phyloP scores from a whole-genome alignment of 441 rosid genomes.

The Hypseocharis bilobata region DNA sequence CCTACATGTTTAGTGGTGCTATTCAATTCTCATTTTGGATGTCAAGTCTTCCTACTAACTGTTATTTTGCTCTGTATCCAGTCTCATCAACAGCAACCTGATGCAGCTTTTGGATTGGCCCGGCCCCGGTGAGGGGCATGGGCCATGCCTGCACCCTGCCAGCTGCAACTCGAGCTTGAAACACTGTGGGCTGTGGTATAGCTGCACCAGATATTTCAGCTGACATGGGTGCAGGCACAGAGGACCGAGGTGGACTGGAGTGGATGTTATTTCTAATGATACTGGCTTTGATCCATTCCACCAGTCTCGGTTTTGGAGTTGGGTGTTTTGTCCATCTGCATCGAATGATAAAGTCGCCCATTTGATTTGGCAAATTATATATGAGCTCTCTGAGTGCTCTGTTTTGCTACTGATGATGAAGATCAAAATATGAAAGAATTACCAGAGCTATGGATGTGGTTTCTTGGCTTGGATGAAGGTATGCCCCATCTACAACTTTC shows the following conservation, averaged over 20 bases:
- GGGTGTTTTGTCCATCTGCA: conserved; percentile 30
- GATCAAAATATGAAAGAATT: conserved; percentile 17
- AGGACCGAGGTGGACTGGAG: conserved; percentile 36
- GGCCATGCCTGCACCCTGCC: conserved; percentile 88
- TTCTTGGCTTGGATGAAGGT: conserved; percentile 21
- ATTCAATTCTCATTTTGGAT: neutral
- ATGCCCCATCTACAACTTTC: neutral
- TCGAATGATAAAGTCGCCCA: conserved; percentile 31
- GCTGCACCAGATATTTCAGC: conserved; percentile 14
- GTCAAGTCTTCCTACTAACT: neutral
- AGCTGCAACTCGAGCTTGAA: conserved; percentile 28
- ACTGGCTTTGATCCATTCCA: conserved; percentile 18
- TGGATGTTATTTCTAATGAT: conserved; percentile 11
- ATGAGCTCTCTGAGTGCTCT: conserved; percentile 20
- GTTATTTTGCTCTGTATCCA: conserved; percentile 17
- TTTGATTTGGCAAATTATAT: conserved; percentile 17
- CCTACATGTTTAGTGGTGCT: neutral
- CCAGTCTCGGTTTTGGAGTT: conserved; percentile 30
- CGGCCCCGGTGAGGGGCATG: conserved; percentile 97
- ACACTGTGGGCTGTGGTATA: conserved; percentile 20
- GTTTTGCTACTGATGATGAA: conserved; percentile 25
- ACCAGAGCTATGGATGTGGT: conserved; percentile 18
- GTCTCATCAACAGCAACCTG: conserved; percentile 65
- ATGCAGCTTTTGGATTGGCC: conserved; percentile 73
- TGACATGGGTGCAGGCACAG: conserved; percentile 64